These are phyloP conservation scores for Boletus reticulatus DNA, from an alignment of 768 basidiomycete species.

Conservation along the genomic window DNA sequence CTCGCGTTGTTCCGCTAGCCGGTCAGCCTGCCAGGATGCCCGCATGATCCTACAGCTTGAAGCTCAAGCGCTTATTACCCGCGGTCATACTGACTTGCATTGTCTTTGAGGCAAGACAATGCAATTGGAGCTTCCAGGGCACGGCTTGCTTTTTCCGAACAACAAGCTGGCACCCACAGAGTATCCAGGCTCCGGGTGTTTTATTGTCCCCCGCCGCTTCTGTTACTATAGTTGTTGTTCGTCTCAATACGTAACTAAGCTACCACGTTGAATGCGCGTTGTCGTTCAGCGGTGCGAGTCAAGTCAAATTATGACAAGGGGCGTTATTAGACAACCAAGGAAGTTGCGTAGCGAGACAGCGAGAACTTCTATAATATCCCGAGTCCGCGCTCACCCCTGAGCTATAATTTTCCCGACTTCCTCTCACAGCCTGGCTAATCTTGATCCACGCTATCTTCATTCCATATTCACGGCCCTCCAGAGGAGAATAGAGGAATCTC, in stretches of 20 bases:
- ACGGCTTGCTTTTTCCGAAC: neutral
- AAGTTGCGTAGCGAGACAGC: neutral
- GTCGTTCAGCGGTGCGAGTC: constrained; percentile 1
- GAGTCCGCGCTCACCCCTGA: constrained; percentile 19
- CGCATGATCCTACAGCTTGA: constrained; percentile 24
- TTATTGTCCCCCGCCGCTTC: constrained; percentile 11
- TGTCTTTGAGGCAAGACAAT: constrained; percentile 8
- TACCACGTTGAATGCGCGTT: constrained; percentile 27
- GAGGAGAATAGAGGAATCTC: constrained; percentile 14
- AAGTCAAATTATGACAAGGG: constrained; percentile 1
- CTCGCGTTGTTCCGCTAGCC: constrained; percentile 19
- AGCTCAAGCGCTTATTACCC: neutral
- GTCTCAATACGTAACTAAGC: constrained; percentile 24
- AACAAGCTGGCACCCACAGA: constrained; percentile 15
- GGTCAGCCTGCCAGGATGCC: constrained; percentile 12
- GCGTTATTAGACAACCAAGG: neutral
- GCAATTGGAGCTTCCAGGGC: constrained; percentile 1
- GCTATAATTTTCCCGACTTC: constrained; percentile 6
- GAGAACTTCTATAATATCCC: constrained; percentile 14
- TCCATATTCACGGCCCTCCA: constrained; percentile 28
- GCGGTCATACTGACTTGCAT: constrained; percentile 5
- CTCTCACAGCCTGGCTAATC: constrained; percentile 24
- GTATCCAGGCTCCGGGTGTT: constrained; percentile 6
- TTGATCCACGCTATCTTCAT: constrained; percentile 31
- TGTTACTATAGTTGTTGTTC: constrained; percentile 5